phyloP scores from a whole-genome alignment of 2,329 filamentous ascomycete species.

The Magnaporthiopsis rhizophila region DNA sequence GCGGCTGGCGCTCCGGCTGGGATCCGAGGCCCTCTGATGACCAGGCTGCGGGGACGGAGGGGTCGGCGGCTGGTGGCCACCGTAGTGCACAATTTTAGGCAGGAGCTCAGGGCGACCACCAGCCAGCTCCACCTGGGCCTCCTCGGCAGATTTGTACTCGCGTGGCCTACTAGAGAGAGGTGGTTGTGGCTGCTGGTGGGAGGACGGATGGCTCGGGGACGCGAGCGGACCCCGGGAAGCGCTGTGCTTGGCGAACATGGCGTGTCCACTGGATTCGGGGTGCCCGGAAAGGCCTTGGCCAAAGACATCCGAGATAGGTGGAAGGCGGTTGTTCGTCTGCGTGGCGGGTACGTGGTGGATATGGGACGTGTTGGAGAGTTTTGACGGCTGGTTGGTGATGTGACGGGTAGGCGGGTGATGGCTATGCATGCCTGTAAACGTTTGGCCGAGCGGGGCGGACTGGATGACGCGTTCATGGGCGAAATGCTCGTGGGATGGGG shows the following conservation, averaged over 20 bases:
- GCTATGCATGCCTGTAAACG: slow-evolving; percentile 85
- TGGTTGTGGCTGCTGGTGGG: slow-evolving; percentile 28
- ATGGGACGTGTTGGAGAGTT: slow-evolving; percentile 75
- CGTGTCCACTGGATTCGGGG: slow-evolving; percentile 42
- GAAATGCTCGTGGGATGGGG: slow-evolving; percentile 85
- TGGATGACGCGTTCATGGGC: slow-evolving; percentile 93
- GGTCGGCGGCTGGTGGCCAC: slow-evolving; percentile 85
- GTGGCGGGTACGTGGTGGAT: slow-evolving; percentile 84
- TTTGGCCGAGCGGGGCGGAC: slow-evolving; percentile 89
- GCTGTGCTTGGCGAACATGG: slow-evolving; percentile 54
- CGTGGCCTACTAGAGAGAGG: slow-evolving; percentile 58
- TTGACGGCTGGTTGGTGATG: slow-evolving; percentile 72
- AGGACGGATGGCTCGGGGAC: slow-evolving; percentile 62
- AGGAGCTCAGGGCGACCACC: slow-evolving; percentile 88
- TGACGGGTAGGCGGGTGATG: slow-evolving; percentile 70
- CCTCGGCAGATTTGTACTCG: slow-evolving; percentile 93
- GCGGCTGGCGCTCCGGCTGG: slow-evolving; percentile 54
- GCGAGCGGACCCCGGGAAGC: slow-evolving; percentile 57
- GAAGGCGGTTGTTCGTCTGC: slow-evolving; percentile 85
- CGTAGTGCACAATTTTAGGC: slow-evolving; percentile 92
- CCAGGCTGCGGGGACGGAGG: slow-evolving; percentile 70
- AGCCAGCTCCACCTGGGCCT: slow-evolving; percentile 82
- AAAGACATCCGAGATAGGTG: slow-evolving; percentile 92
- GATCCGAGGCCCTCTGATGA: slow-evolving; percentile 29
- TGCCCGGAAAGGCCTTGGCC: slow-evolving; percentile 65